A percentile compares a stretch with the other conserved stretches of the same genome.
Conservation (phyloP, 495 filamentous ascomycete species). For the Sordaria brevicollis region DNA sequence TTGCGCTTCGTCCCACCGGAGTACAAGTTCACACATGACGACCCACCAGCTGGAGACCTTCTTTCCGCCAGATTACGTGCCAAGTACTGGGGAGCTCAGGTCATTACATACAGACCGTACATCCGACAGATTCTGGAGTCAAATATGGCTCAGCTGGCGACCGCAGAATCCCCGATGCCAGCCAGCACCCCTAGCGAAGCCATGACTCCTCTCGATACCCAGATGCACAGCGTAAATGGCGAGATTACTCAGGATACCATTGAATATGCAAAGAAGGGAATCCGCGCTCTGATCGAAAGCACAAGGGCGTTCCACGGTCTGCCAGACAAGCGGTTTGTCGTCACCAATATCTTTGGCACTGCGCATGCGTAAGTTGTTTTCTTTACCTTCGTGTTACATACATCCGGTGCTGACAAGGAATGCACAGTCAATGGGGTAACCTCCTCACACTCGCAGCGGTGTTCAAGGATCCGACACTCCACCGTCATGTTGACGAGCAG, state of each 20-base stretch:
- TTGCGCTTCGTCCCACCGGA: constrained; percentile 27
- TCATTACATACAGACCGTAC: constrained; percentile 82
- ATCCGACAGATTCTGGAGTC: constrained; percentile 53
- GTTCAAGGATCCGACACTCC: constrained; percentile 49
- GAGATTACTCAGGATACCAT: constrained; percentile 40
- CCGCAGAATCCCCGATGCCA: constrained; percentile 14
- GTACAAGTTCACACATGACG: constrained; percentile 55
- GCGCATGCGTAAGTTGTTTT: constrained; percentile 87
- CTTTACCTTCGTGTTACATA: not conserved
- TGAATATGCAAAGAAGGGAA: constrained; percentile 43
- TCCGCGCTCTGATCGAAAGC: constrained; percentile 71
- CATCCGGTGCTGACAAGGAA: not conserved
- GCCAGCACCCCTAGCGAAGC: constrained; percentile 9
- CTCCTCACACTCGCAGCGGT: constrained; percentile 78
- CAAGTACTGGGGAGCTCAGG: constrained; percentile 87
- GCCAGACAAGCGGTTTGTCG: constrained; percentile 54
- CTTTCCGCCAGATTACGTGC: constrained; percentile 76
- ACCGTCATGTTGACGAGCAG: constrained; percentile 37
- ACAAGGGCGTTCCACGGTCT: constrained; percentile 77
- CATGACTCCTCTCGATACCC: constrained; percentile 4
- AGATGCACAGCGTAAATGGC: constrained; percentile 3
- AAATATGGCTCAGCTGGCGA: constrained; percentile 23
- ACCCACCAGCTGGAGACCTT: constrained; percentile 63
- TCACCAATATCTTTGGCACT: constrained; percentile 93
- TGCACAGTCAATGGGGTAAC: constrained; percentile 85